Percentiles rank a stretch among this genome's conserved stretches.
These are phyloP conservation scores for Maudiozyma turicensis DNA, from an alignment of 805 yeast species.

Conservation along the genomic window DNA sequence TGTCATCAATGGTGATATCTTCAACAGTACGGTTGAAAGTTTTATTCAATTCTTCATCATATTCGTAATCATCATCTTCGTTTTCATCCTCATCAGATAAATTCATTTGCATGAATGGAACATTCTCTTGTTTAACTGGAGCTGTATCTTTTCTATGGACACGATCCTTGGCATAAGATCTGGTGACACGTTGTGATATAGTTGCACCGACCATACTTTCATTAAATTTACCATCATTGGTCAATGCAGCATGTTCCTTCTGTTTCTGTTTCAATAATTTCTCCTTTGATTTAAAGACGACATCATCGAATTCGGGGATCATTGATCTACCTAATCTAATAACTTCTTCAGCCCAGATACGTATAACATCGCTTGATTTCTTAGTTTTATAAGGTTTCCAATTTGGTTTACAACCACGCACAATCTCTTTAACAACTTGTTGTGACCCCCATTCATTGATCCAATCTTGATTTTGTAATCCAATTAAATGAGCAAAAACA, in stretches of 20 bases:
- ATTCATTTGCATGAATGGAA: conserved; percentile 24
- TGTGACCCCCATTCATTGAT: conserved; percentile 54
- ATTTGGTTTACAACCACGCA: conserved; percentile 55
- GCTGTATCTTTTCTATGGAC: neutral
- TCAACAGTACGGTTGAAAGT: conserved; percentile 32
- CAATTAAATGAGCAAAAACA: conserved; percentile 67
- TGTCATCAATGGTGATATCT: conserved; percentile 31
- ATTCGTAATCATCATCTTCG: conserved; percentile 29
- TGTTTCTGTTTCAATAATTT: neutral
- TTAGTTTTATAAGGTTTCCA: conserved; percentile 51
- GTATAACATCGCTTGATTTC: conserved; percentile 40
- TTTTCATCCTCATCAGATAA: conserved; percentile 27
- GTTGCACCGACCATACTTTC: conserved; percentile 2
- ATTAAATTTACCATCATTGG: neutral
- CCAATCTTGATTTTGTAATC: conserved; percentile 52
- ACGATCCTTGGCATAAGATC: conserved; percentile 11
- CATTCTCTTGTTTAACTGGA: conserved; percentile 5
- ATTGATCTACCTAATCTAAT: conserved; percentile 51
- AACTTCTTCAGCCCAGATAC: conserved; percentile 57
- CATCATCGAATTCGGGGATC: conserved; percentile 38
- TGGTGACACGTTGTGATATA: conserved; percentile 19
- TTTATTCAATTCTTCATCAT: conserved; percentile 29
- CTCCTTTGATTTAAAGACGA: conserved; percentile 14
- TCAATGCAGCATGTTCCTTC: neutral
- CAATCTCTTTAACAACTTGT: conserved; percentile 53